Conservation (phyloP, 225 moss, liverwort and hornwort genomes). For the Sphagnum contortum region DNA sequence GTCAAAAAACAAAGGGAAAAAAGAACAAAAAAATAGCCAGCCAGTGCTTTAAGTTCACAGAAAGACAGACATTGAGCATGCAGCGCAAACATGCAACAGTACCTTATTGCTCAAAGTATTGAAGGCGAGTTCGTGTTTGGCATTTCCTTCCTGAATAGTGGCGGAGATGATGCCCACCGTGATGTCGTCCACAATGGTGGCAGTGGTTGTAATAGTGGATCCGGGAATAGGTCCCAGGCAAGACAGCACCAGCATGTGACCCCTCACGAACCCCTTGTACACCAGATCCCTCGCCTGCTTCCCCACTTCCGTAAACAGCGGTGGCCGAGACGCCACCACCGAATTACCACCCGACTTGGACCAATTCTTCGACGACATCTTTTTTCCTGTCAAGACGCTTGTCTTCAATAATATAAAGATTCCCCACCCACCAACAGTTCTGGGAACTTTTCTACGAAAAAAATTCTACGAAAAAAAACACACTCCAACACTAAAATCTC, state of each 20-base stretch:
- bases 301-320: conserved; percentile 57
- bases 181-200: conserved; percentile 53
- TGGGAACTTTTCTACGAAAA: too few relatives aligned
- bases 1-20: background rate
- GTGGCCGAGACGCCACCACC: conserved; percentile 12
- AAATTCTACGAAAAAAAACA: too few relatives aligned
- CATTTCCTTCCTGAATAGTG: conserved; percentile 36
- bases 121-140: conserved; percentile 46
- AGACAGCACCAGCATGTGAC: conserved; percentile 66
- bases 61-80: conserved; percentile 6
- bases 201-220: conserved; percentile 46
- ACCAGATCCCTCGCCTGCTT: conserved; percentile 72
- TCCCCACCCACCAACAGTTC: too few relatives aligned
- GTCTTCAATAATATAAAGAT: too few relatives aligned
- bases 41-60: background rate
- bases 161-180: conserved; percentile 54
- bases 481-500: too few relatives aligned
- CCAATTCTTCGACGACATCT: too few relatives aligned
- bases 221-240: conserved; percentile 50
- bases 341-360: too few relatives aligned
- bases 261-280: conserved; percentile 60
- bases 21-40: too few relatives aligned
- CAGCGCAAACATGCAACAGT: background rate
- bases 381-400: too few relatives aligned
- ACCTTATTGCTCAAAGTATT: conserved; percentile 52